Evolutionary conservation across 805 yeast species (phyloP).

Genomic region (Yarrowia divulgata): DNA sequence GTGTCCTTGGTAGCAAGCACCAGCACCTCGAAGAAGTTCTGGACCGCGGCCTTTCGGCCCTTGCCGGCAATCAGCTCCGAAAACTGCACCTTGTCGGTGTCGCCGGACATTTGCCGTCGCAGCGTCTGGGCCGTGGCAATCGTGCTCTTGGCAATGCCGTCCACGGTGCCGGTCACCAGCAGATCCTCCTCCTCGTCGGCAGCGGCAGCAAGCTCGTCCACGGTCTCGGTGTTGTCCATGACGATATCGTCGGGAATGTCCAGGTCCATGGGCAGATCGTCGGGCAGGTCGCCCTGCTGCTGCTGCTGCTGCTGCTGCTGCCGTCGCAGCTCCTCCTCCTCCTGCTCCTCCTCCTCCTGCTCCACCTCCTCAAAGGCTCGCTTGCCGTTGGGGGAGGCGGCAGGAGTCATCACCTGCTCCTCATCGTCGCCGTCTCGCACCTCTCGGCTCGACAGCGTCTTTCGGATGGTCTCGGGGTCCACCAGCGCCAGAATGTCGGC

Average conservation of each 20-base stretch:
- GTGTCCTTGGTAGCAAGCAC: conserved; percentile 83
- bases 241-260: conserved; percentile 24
- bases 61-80: conserved; percentile 25
- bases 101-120: conserved; percentile 49
- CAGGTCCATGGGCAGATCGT: conserved; percentile 7
- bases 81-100: conserved; percentile 65
- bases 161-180: conserved; percentile 40
- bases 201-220: conserved; percentile 17
- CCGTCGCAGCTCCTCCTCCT: conserved; percentile 14
- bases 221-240: conserved; percentile 18
- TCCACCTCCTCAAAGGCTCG: conserved; percentile 35
- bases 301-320: neutral
- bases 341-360: conserved; percentile 21
- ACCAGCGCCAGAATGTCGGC: conserved; percentile 9
- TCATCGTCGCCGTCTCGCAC: conserved; percentile 30
- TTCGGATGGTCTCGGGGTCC: conserved; percentile 29
- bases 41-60: conserved; percentile 38
- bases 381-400: conserved; percentile 36
- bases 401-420: conserved; percentile 39
- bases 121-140: conserved; percentile 60
- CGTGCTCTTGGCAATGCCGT: conserved; percentile 58
- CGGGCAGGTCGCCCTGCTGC: neutral
- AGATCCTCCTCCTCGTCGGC: conserved; percentile 37
- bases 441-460: conserved; percentile 19
- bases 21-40: conserved; percentile 73